Evolutionary conservation across 139 green algal genomes (phyloP), one percentile per base, ranked within the genome.

Genomic region (Edaphochlamys debaryana): DNA sequence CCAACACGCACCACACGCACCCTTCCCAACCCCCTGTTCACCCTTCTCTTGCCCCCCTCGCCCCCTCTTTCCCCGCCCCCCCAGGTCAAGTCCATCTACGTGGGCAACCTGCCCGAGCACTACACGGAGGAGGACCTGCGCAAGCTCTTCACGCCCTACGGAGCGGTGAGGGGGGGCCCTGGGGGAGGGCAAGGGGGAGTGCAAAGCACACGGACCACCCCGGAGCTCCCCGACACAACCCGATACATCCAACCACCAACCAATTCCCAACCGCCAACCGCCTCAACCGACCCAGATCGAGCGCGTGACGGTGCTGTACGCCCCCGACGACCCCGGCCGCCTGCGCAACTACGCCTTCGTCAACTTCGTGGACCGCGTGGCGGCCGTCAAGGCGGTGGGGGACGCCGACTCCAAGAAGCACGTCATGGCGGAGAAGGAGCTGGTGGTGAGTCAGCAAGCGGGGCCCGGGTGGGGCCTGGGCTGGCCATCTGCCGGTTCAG

Each of bases 291-390:
- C 72, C 69, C 87, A 94, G 92, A 79, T 94, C 30, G 88, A 88
- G 42, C 79, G 89, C 29, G 80, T 95, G 7, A 90, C 95, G 36
- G 76, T 97, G 69, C 94, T 92, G 38, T 71, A 64, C 45, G 69
- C 63, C 27, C 88, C 85, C 56, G 87, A 93, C 32, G 89, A 94
- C 40, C 86, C 85, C 50, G 87, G 85, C 45, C 83, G 82, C 36
- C 84, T 90, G 72, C 88, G 89, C 52, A 91, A 96, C 69, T 98
- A 95, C 82, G 94, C 91, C 13, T 98, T 98, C 78, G 88, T 98
- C 63, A 93, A 97, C 86, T 98, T 95, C 71, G 72, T 41, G 48
- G 95, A 98, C 34, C 89, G 94, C 9, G 41, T 72, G 25, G 68
- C 80, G 20, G 95, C 94, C 34, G 64, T 94, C 29, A 77, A 88